Conservation (phyloP, 371 early-diverging fungal species). For the Actinomortierella wolfii region DNA sequence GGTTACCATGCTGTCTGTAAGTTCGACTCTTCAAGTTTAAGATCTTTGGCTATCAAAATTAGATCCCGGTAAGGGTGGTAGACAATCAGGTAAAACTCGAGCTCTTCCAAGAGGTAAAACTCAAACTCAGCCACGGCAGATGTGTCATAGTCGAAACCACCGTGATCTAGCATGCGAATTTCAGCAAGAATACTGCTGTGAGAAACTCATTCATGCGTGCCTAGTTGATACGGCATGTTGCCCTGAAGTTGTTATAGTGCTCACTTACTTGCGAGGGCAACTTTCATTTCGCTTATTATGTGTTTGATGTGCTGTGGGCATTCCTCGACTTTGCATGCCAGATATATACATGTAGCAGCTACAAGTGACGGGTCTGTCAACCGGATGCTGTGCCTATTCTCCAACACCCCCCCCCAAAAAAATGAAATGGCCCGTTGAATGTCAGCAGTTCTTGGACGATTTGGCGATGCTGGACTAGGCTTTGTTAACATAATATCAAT, state of each 20-base stretch:
- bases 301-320: conserved; percentile 84
- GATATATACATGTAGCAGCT: conserved; percentile 79
- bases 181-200: too few species aligned
- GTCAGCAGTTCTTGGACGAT: neutral
- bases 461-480: too few species aligned
- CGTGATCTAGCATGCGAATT: conserved; percentile 14
- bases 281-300: conserved; percentile 73
- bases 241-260: too few species aligned
- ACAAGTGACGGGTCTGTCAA: conserved; percentile 81
- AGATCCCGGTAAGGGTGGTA: conserved; percentile 89
- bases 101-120: conserved; percentile 86
- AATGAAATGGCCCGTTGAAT: neutral
- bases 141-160: conserved; percentile 73
- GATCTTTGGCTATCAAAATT: conserved; percentile 59
- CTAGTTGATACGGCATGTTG: too few species aligned
- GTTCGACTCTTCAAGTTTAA: conserved; percentile 62
- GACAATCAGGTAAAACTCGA: conserved; percentile 84
- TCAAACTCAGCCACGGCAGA: conserved; percentile 88
- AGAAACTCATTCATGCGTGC: too few species aligned
- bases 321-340: conserved; percentile 91
- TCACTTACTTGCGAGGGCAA: conserved; percentile 59
- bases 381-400: conserved; percentile 66
- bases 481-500: too few species aligned
- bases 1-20: conserved; percentile 76
- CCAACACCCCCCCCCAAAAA: too few species aligned